phyloP scores from a whole-genome alignment of 768 basidiomycete species.

The Thelephora aurantiotincta region DNA sequence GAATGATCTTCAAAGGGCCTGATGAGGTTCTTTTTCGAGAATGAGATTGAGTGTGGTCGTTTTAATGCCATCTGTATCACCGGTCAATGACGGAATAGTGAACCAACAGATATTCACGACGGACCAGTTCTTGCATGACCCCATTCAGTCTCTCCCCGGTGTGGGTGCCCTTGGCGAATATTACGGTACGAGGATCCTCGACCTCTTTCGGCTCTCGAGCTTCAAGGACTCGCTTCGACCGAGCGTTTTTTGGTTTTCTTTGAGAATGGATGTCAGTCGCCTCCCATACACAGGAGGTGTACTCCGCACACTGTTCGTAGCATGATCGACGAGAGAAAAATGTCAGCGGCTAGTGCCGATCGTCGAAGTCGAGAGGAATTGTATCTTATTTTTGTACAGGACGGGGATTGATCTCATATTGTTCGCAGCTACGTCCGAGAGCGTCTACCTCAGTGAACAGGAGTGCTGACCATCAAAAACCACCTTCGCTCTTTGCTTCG shows the following conservation, averaged over 20 bases:
- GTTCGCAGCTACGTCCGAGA: too few species aligned
- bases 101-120: slow-evolving; percentile 15
- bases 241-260: slow-evolving; percentile 91
- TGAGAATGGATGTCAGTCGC: not conserved
- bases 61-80: slow-evolving; percentile 76
- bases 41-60: slow-evolving; percentile 79
- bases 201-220: slow-evolving; percentile 82
- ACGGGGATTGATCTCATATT: too few species aligned
- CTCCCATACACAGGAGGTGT: not conserved
- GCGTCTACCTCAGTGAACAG: too few species aligned
- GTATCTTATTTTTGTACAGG: too few species aligned
- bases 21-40: slow-evolving; percentile 86
- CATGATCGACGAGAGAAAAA: slow-evolving; percentile 4
- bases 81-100: not conserved
- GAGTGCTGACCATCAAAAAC: too few species aligned
- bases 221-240: slow-evolving; percentile 80
- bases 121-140: slow-evolving; percentile 82
- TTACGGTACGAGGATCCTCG: slow-evolving; percentile 73
- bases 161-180: slow-evolving; percentile 85
- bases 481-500: too few species aligned
- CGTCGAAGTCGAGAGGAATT: too few species aligned
- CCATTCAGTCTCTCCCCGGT: slow-evolving; percentile 66
- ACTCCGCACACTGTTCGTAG: slow-evolving; percentile 16
- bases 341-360: too few species aligned
- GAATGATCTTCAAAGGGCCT: slow-evolving; percentile 79